Conservation (phyloP, 1,284 basidiomycete species). For the Malassezia caprae region DNA sequence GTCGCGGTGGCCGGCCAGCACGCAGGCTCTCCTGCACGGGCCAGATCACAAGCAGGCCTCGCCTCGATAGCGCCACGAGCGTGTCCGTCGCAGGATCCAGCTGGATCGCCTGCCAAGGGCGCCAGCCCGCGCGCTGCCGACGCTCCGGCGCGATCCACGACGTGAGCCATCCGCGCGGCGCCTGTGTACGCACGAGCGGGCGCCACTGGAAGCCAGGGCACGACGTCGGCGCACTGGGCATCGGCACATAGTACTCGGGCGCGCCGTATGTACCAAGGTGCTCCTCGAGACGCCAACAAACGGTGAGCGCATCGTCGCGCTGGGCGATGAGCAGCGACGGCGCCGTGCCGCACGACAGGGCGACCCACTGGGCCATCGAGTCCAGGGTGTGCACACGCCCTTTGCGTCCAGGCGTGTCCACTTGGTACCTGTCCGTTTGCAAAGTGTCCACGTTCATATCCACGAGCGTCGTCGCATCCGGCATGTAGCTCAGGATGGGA, state of each 20-base stretch:
- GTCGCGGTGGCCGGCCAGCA: not conserved
- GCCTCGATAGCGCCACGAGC: constrained; percentile 30
- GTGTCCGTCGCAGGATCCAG: constrained; percentile 30
- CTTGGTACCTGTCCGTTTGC: not conserved
- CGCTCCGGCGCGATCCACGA: not conserved
- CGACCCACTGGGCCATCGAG: not conserved
- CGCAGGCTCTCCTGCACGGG: not conserved
- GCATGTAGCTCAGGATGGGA: not conserved
- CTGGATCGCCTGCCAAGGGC: constrained; percentile 31
- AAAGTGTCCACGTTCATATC: not conserved
- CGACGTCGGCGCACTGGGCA: not conserved
- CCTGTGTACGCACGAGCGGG: not conserved
- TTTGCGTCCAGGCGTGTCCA: not conserved
- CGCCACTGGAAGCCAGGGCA: not conserved
- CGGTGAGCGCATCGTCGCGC: not conserved
- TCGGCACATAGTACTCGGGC: not conserved
- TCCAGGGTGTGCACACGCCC: not conserved
- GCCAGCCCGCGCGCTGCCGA: not conserved
- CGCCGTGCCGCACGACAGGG: not conserved
- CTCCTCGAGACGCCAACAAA: not conserved
- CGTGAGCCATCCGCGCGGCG: not conserved
- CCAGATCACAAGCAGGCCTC: constrained; percentile 22
- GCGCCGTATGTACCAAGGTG: not conserved
- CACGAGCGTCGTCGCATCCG: not conserved
- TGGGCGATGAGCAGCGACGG: not conserved